These are phyloP conservation scores for Penicillium expansum DNA, from an alignment of 2,329 filamentous ascomycete genomes.

Conservation along the genomic window DNA sequence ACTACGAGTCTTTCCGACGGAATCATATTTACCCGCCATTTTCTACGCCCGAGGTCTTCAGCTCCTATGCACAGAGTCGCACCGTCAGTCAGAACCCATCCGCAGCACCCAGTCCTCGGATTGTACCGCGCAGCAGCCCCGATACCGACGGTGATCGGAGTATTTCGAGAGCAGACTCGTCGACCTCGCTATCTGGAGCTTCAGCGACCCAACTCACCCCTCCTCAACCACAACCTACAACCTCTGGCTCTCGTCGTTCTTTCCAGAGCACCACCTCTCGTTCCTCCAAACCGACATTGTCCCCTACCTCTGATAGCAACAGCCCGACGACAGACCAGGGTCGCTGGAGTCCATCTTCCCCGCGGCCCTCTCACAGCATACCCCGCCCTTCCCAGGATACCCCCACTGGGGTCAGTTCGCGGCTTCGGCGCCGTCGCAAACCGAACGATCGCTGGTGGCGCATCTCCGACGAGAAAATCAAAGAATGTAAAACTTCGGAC, in stretches of 20 bases:
- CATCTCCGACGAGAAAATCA: conserved; percentile 95
- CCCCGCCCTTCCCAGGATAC: conserved; percentile 26
- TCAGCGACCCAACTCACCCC: conserved; percentile 18
- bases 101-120: conserved; percentile 48
- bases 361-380: conserved; percentile 24
- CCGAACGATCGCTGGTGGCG: conserved; percentile 86
- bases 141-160: conserved; percentile 31
- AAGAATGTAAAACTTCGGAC: conserved; percentile 88
- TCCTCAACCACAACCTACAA: conserved; percentile 26
- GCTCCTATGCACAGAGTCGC: conserved; percentile 66
- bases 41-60: conserved; percentile 77
- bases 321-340: conserved; percentile 28
- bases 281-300: conserved; percentile 24
- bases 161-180: conserved; percentile 35
- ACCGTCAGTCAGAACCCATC: conserved; percentile 55
- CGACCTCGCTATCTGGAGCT: conserved; percentile 34
- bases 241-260: conserved; percentile 35
- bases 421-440: conserved; percentile 59
- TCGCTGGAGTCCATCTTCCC: conserved; percentile 26
- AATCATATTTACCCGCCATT: conserved; percentile 78
- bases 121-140: conserved; percentile 38
- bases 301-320: conserved; percentile 23
- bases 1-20: conserved; percentile 93
- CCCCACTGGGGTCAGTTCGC: conserved; percentile 29
- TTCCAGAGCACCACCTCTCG: conserved; percentile 33